phyloP scores from a whole-genome alignment of 768 basidiomycete genomes.

The Saitozyma podzolica region DNA sequence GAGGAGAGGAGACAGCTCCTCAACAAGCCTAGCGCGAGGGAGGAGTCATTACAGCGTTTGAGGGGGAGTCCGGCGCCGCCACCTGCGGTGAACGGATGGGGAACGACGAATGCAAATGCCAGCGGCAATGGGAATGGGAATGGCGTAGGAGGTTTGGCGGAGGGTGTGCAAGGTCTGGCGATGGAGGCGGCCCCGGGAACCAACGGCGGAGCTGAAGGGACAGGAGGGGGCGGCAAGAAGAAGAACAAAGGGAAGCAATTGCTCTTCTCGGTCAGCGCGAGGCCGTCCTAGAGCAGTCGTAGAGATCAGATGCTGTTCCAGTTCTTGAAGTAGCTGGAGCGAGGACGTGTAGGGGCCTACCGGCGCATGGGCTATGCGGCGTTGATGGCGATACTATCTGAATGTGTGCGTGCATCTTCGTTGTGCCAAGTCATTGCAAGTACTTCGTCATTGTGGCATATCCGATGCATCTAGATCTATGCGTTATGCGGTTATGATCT shows the following conservation, averaged over 20 bases:
- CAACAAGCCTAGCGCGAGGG: constrained; percentile 36
- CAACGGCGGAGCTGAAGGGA: constrained; percentile 3
- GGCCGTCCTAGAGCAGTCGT: constrained; percentile 16
- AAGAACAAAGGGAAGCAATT: constrained; percentile 49
- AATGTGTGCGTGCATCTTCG: too few species aligned
- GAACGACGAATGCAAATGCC: neutral
- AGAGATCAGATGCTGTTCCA: neutral
- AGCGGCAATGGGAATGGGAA: neutral
- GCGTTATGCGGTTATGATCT: neutral
- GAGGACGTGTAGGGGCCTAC: neutral
- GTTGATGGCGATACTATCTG: too few species aligned
- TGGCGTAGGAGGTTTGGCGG: neutral
- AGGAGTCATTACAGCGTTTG: constrained; percentile 43
- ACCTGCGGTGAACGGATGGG: constrained; percentile 24
- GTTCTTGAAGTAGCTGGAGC: neutral
- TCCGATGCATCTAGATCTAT: neutral
- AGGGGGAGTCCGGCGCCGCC: constrained; percentile 22
- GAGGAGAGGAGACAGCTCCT: constrained; percentile 40
- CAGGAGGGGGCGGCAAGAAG: constrained; percentile 45
- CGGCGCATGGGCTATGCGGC: too few species aligned
- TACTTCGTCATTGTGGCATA: too few species aligned
- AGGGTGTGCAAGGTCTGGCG: constrained; percentile 17
- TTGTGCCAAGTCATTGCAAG: too few species aligned
- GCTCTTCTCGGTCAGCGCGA: constrained; percentile 45
- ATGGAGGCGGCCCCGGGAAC: constrained; percentile 3